Base-by-base conservation (phyloP, 2,329 filamentous ascomycete species). In the Trichoderma citrinoviride region DNA sequence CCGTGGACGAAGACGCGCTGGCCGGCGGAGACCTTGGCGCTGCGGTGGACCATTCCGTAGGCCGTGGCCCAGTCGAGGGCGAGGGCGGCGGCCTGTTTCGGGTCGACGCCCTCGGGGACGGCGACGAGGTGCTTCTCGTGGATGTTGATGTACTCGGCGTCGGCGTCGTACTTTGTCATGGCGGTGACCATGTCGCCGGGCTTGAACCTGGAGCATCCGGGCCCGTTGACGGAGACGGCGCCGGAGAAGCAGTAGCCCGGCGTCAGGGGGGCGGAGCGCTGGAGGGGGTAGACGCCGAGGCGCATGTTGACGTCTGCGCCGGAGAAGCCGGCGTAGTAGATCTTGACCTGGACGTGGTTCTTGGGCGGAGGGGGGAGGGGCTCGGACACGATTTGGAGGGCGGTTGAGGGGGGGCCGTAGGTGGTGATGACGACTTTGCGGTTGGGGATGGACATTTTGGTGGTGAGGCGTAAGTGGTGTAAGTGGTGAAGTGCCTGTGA, bases 241-340 rank as follows among this genome's bases (percentile, higher is more conserved):
- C 82, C 82, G 66, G 80, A 75, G 33, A 82, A 77, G 68, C 74
- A 79, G 73, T 83, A 84, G 53, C 82, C 82, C 0, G 81, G 81
- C 0, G 79, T 83, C 1, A 84, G 70, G 2, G 82, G 82, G 0
- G 81, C 77, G 12, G 74, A 72, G 60, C 70, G 77, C 67, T 82
- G 80, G 63, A 79, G 67, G 1, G 80, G 81, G 67, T 83, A 83
- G n/a, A 67, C 68, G 63, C 82, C 81, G 21, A 77, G 71, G 23
- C 81, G 78, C 82, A 83, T 83, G 67, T 79, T 78, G 70, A 83
- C 76, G 69, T 84, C 82, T 65, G 76, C 71, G 41, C 82, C 82
- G 1, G 76, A 75, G 72, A 84, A 82, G 56, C 79, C 79, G 3
- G 80, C 71, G 72, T 82, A 82, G 62, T 81, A 70, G 65, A 82